Evolutionary conservation across 768 basidiomycete species (phyloP).

Genomic region (Trametes elegans): DNA sequence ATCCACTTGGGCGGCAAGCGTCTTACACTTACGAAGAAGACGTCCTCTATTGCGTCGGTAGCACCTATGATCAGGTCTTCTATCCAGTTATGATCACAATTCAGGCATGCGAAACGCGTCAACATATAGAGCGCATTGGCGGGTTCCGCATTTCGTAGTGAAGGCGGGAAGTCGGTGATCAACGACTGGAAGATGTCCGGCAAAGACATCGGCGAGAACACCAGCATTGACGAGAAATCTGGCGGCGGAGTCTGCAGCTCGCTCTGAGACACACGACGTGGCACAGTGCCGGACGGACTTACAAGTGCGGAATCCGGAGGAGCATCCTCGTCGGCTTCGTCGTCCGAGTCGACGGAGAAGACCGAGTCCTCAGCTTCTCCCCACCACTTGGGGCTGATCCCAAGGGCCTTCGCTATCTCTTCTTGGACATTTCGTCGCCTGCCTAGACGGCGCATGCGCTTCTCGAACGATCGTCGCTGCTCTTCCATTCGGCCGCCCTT

Average conservation of each 20-base stretch:
- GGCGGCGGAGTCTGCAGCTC: conserved; percentile 60
- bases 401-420: conserved; percentile 55
- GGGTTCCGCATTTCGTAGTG: conserved; percentile 75
- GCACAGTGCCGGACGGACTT: conserved; percentile 9
- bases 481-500: conserved; percentile 74
- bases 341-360: conserved; percentile 36
- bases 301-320: conserved; percentile 28
- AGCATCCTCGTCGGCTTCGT: conserved; percentile 49
- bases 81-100: conserved; percentile 89
- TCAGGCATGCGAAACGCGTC: conserved; percentile 87
- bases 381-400: conserved; percentile 67
- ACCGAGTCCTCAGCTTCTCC: conserved; percentile 42
- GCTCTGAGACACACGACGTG: conserved; percentile 22
- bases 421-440: conserved; percentile 56
- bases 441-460: conserved; percentile 50
- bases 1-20: background rate
- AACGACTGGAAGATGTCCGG: conserved; percentile 79
- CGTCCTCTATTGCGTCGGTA: conserved; percentile 89
- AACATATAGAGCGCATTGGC: conserved; percentile 91
- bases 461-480: conserved; percentile 57
- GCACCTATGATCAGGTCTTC: conserved; percentile 91
- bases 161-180: conserved; percentile 71
- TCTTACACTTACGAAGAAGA: conserved; percentile 73
- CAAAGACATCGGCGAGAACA: conserved; percentile 80
- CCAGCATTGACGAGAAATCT: conserved; percentile 88